Base-by-base conservation (phyloP, 768 basidiomycete species). In the Myochromella boudieri region DNA sequence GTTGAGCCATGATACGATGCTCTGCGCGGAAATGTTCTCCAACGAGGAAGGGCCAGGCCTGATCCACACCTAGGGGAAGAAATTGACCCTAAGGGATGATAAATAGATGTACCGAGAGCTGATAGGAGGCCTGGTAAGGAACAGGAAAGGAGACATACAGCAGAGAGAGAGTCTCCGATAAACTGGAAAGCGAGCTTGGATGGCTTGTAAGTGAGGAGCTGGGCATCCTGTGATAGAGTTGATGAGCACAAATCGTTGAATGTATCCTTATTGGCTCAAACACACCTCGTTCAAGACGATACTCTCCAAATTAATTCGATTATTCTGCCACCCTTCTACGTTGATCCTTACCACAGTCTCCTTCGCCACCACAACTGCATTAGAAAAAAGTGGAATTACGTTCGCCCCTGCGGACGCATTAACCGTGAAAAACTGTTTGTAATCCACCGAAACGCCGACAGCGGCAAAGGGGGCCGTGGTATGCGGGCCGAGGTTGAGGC, bases 251-350 rank as follows among this genome's bases (percentile, higher is more conserved):
- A 5, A 14, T 42, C 22, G 27, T 17, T 11, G 38, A 26, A 14
- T 22, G 5, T n/a, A 36, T 36, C 26, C 32, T 14, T n/a, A n/a
- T n/a, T n/a, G n/a, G n/a, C n/a, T n/a, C n/a, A n/a, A 6, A 51
- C 60, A 14, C 51, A 80, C 78, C 46, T 57, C 22, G 49, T 81
- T 80, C 5, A 81, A 41, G 2, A 54, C 56, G 34, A 82, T 64
- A 29, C 65, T 71, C 55, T 79, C 70, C 4, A 82, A 61, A 51
- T 81, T 74, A 39, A 81, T 70, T 7, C 77, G 70, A 54, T 81
- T 81, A 52, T 81, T 71, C 59, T 81, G 75, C 79, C 80, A 82
- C 15, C 80, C 80, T 49, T 80, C 71, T 4, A 72, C 75, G 44
- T 80, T 77, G 43, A 82, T 61, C 11, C 77, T 58, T 3, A 80